These are phyloP conservation scores for Anisodus tanguticus DNA, from an alignment of 257 asterid species.

Conservation along the genomic window DNA sequence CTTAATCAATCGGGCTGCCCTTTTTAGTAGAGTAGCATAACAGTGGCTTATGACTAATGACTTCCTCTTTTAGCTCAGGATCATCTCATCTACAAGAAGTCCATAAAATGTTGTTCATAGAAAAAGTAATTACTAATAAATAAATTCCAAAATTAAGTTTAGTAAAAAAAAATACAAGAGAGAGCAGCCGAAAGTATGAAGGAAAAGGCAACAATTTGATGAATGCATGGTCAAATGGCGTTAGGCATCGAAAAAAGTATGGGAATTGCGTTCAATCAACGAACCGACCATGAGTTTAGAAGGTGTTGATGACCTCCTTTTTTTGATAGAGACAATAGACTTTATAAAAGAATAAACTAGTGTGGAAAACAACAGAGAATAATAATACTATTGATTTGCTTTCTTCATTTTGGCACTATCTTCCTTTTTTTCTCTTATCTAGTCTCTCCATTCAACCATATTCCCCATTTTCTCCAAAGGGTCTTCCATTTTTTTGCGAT, in stretches of 20 bases:
- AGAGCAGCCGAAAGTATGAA: not conserved
- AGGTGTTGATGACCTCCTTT: constrained; percentile 27
- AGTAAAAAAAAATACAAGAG: too few species aligned
- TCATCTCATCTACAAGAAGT: too few species aligned
- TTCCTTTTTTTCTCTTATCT: constrained; percentile 24
- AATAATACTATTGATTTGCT: not conserved
- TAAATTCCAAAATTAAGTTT: too few species aligned
- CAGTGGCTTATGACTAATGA: too few species aligned
- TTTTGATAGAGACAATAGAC: not conserved
- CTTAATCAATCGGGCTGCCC: too few species aligned
- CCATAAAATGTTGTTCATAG: too few species aligned
- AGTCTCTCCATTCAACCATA: constrained; percentile 25
- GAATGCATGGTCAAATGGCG: constrained; percentile 20
- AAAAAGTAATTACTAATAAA: too few species aligned
- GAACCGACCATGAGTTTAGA: constrained; percentile 31
- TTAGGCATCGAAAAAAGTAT: constrained; percentile 22
- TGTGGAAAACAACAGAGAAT: not conserved
- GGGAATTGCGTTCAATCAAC: constrained; percentile 37
- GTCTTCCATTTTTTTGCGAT: not conserved
- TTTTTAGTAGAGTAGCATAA: too few species aligned
- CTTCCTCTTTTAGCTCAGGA: too few species aligned
- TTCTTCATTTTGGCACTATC: constrained; percentile 33
- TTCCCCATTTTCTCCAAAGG: constrained; percentile 2
- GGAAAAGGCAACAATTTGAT: not conserved
- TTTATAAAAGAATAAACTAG: not conserved